phyloP scores from a whole-genome alignment of 176 grass and related monocot genomes.

The Saccharum officinarum region DNA sequence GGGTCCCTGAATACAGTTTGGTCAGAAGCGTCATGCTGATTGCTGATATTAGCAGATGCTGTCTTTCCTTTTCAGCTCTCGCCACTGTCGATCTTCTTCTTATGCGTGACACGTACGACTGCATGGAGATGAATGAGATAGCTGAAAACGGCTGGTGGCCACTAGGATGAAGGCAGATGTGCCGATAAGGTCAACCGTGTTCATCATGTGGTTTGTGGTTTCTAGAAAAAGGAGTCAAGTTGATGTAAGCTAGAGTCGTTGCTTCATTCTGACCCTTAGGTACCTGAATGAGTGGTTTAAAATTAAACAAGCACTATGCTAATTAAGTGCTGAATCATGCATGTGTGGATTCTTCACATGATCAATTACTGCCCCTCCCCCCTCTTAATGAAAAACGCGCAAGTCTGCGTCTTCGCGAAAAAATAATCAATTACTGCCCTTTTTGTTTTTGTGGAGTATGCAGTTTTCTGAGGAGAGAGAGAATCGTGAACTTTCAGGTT shows the following conservation, averaged over 20 bases:
- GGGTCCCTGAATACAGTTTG: no score
- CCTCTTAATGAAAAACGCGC: no score
- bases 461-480: background rate
- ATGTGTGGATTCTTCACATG: background rate
- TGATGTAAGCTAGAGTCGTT: conserved; percentile 7
- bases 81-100: background rate
- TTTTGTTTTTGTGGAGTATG: background rate
- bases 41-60: background rate
- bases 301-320: background rate
- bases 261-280: conserved; percentile 16
- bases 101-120: conserved; percentile 5
- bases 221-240: background rate
- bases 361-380: background rate
- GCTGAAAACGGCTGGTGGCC: conserved; percentile 21
- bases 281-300: background rate
- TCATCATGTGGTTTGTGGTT: background rate
- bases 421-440: background rate
- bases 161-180: conserved; percentile 16
- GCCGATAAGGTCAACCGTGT: conserved; percentile 24
- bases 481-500: background rate
- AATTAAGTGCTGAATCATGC: background rate
- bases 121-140: background rate
- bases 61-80: background rate
- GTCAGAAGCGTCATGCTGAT: background rate
- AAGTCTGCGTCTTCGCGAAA: no score